These are phyloP conservation scores for Vicia faba DNA, from an alignment of 306 rosid species.

Conservation along the genomic window DNA sequence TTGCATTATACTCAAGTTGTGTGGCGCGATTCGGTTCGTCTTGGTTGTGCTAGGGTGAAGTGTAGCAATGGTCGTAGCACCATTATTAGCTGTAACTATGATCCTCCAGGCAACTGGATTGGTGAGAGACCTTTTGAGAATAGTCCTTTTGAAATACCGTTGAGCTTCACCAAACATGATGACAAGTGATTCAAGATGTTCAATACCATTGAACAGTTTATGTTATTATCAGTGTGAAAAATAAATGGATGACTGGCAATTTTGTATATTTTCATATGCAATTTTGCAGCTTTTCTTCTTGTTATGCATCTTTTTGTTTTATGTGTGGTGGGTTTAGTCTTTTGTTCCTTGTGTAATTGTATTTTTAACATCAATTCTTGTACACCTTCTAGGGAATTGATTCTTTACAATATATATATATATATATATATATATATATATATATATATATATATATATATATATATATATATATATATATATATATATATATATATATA, in stretches of 20 bases:
- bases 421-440: too few relatives aligned
- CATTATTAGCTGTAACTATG: conserved; percentile 47
- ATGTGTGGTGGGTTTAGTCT: too few relatives aligned
- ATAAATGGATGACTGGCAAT: not conserved
- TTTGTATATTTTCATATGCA: conserved; percentile 4
- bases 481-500: too few relatives aligned
- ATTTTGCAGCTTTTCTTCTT: too few relatives aligned
- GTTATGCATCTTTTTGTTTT: too few relatives aligned
- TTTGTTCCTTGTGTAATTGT: too few relatives aligned
- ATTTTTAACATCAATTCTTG: too few relatives aligned
- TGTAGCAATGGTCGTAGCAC: conserved; percentile 43
- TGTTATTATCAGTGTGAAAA: not conserved
- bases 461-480: too few relatives aligned
- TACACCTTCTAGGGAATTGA: too few relatives aligned
- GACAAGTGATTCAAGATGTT: not conserved
- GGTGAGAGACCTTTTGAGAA: conserved; percentile 29
- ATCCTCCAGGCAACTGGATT: conserved; percentile 35
- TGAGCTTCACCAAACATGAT: conserved; percentile 3
- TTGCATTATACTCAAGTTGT: conserved; percentile 37
- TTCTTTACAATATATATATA: too few relatives aligned
- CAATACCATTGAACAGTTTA: not conserved
- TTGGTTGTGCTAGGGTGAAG: conserved; percentile 59
- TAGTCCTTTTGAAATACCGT: conserved; percentile 20
- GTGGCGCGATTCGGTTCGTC: conserved; percentile 40
- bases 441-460: too few relatives aligned